Base-by-base conservation (phyloP, 2,329 filamentous ascomycete genomes). In the Fusarium virguliforme region DNA sequence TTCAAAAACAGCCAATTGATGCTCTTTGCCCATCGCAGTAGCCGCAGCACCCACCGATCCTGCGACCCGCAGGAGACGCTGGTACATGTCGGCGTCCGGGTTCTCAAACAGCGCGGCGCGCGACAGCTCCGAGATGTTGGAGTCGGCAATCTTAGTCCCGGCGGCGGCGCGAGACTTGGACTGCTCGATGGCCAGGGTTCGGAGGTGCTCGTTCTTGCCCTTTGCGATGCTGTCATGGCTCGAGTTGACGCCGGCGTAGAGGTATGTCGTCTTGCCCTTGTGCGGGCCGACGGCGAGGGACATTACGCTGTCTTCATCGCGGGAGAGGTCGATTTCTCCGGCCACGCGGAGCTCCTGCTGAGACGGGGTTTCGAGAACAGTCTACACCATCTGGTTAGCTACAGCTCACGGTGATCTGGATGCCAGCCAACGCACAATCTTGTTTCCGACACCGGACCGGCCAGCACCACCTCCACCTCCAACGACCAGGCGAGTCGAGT, bases 281-380 rank as follows among this genome's bases (percentile, higher is more conserved):
- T 76, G 87, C 77, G 83, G 87, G 71, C 94, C 90, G 58, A 92
- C 89, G 43, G 90, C 94, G 55, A 98, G 86, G 60, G 92, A 95
- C 71, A 92, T 94, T 64, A 97, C 93, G 62, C 92, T 97, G 81
- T 98, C 95, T 83, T 98, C 95, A 77, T 95, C 90, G 74, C 90
- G 88, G 68, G 92, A 92, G 54, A 97, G 89, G 65, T 94, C 90
- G 76, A 95, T 86, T 74, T 97, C 93, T 71, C 90, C 89, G 24
- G 87, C 84, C 72, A 91, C 84, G 69, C 90, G 86, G 55, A 94
- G 83, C 53, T 90, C 88, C 62, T 89, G 85, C 38, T 88, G 90
- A 75, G 84, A 84, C 18, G 88, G 89, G n/a, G 91, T 87, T 79
- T 95, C 91, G 69, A 97, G 86, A 13, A 94, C 84, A 32, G 89